Base-by-base conservation (phyloP, 331 rosid genomes). In the Rhamnella rubrinervis region DNA sequence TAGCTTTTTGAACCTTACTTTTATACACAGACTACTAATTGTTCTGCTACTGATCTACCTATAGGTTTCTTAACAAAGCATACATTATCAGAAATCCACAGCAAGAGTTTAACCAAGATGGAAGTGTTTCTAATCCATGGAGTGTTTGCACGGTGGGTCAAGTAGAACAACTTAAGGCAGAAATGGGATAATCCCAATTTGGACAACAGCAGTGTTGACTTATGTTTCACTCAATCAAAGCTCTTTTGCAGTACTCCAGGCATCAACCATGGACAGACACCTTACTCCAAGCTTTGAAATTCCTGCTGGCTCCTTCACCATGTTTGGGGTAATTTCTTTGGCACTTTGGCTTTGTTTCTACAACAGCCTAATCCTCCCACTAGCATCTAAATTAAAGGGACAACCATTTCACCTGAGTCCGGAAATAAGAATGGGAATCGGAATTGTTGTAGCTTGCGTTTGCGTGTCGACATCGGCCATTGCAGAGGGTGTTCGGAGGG, bases 41-140 rank as follows among this genome's bases (percentile, higher is more conserved):
- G 35, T 28, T 28, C 35, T 28, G 35, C 4, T 0, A 28, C 35
- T 28, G 35, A 28, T 28, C 61, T 31, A 8, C 58, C 15, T 68
- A 35, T 21, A 68, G 72, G 64, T 70, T 40, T 70, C 65, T 70
- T 17, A 70, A 70, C 46, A 59, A 59, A 59, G 74, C 74, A 8
- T 70, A 58, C 63, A 61, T 70, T 21, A 46, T 70, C 4, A 26
- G 37, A 59, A 53, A 70, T 46, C 53, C 53, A 12, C 18, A 49
- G 18, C 53, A 49, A 49, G 53, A 49, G 18, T 12, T 49, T 12
- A 10, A 28, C 35, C 4, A 26, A 31, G 60, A 50, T 10, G 49
- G 71, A 51, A 17, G 15, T 15, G 28, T 47, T 66, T 41, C 55
- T 21, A 26, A 63, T 35, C 60, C 71, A 6, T 51, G 71, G 71